Evolutionary conservation across 2,329 filamentous ascomycete species (phyloP).

Genomic region (Coniochaeta ligniaria): DNA sequence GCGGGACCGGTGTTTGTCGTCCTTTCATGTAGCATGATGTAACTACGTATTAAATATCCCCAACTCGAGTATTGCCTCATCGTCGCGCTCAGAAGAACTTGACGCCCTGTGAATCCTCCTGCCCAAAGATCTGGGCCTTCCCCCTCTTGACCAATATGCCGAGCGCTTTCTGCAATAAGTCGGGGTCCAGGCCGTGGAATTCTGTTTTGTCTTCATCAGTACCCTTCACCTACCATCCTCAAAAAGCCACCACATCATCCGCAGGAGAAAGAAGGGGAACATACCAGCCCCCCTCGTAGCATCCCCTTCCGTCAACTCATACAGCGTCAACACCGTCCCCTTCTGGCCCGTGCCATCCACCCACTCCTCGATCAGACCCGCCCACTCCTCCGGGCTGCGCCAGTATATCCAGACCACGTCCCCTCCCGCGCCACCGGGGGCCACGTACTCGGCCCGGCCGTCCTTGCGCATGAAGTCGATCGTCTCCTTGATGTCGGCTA

Average conservation of each 20-base stretch:
- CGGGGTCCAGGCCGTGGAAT: conserved; percentile 81
- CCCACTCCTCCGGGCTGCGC: conserved; percentile 88
- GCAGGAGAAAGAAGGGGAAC: no score
- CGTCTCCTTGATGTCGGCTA: conserved; percentile 48
- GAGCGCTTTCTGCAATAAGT: conserved; percentile 72
- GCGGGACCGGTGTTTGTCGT: not conserved
- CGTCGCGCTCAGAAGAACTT: conserved; percentile 75
- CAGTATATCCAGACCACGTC: conserved; percentile 72
- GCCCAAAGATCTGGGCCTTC: conserved; percentile 89
- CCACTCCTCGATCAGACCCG: conserved; percentile 67
- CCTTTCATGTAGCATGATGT: not conserved
- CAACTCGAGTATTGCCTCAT: not conserved
- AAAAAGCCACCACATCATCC: no score
- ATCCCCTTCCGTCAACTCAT: conserved; percentile 87
- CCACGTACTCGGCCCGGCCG: conserved; percentile 60
- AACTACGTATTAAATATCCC: not conserved
- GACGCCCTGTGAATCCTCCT: conserved; percentile 80
- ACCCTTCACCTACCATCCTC: no score
- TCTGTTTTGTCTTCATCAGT: conserved; percentile 43
- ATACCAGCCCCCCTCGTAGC: conserved; percentile 54
- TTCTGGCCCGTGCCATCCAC: conserved; percentile 85
- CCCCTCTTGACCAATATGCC: conserved; percentile 79
- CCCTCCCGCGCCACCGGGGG: conserved; percentile 24
- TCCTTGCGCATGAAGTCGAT: conserved; percentile 53
- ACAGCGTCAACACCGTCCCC: conserved; percentile 82